Base-by-base conservation (phyloP, 2,329 filamentous ascomycete species). In the Alternaria brassicicola region DNA sequence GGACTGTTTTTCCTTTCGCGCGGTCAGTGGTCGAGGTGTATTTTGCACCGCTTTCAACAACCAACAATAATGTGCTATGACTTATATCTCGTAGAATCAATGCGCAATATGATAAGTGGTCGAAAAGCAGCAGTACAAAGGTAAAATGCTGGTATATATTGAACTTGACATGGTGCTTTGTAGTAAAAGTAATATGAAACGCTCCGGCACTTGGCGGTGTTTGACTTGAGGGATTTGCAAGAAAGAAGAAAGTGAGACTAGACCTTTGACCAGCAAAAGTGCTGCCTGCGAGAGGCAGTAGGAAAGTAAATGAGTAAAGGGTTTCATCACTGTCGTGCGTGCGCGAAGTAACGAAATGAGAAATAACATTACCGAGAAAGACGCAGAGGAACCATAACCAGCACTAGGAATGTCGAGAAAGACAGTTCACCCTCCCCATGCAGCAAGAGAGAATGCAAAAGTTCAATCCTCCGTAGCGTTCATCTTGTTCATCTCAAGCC, bases 401-500 rank as follows among this genome's bases (percentile, higher is more conserved):
- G 28, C 31, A 25, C 46, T 31, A 38, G 9, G 10, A 21, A 28
- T 38, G n/a, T n/a, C 30, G 31, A 38, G 12, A 36, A 15, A 3
- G 6, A 19, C 1, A 6, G 8, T 21, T 6, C 1, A 8, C 8
- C 6, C 13, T n/a, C 10, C 2, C 19, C 26, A 21, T 1, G 19
- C 10, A 6, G 10, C 12, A 31, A 9, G 12, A 15, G 8, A 4
- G 6, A 13, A 13, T 7, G 3, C 5, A 6, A 15, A 1, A 10
- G 15, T 1, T 49, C 31, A 55, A 2, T 55, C 51, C 3, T 49
- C 55, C 3, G 47, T 51, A 41, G 67, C 65, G 26, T 70, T 66
- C 55, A 69, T 64, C 55, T 71, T 74, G 8, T 59, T 65, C 68
- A 72, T 69, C 52, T 76, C 74, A 8, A 73, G 12, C 2, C 68